phyloP scores from a whole-genome alignment of 345 rosid genomes.

The Dovyalis caffra region DNA sequence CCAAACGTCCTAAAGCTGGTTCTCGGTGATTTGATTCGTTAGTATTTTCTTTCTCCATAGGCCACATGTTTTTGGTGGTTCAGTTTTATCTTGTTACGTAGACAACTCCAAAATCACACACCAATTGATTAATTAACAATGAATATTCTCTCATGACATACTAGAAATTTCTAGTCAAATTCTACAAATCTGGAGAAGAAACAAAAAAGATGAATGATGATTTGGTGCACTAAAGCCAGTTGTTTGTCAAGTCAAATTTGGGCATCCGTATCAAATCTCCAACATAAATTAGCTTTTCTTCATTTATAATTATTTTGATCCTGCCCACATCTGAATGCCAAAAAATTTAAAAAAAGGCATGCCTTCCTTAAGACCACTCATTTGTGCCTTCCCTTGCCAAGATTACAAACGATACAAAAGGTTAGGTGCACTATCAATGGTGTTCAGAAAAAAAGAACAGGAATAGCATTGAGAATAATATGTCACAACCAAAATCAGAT shows the following conservation, averaged over 20 bases:
- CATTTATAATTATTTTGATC: background rate
- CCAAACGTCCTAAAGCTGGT: no score
- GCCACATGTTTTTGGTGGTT: no score
- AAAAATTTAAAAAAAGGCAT: background rate
- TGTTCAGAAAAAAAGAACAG: background rate
- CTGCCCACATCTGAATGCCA: background rate
- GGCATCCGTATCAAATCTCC: background rate
- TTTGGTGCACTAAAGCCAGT: background rate
- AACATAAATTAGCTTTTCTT: background rate
- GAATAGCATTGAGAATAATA: background rate
- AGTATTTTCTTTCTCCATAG: no score
- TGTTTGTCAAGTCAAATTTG: background rate
- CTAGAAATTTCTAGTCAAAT: background rate
- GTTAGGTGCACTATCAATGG: background rate
- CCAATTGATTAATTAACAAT: no score
- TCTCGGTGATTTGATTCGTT: no score
- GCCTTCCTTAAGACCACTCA: constrained; percentile 2
- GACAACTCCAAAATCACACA: no score
- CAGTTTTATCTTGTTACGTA: no score
- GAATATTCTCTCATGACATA: no score
- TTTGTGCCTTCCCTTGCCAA: background rate
- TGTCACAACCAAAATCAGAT: constrained; percentile 1
- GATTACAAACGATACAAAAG: background rate
- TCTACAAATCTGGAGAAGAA: background rate
- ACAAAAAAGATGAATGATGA: background rate